phyloP scores from a whole-genome alignment of 2,329 filamentous ascomycete genomes.

The Rugonectria rugulosa region DNA sequence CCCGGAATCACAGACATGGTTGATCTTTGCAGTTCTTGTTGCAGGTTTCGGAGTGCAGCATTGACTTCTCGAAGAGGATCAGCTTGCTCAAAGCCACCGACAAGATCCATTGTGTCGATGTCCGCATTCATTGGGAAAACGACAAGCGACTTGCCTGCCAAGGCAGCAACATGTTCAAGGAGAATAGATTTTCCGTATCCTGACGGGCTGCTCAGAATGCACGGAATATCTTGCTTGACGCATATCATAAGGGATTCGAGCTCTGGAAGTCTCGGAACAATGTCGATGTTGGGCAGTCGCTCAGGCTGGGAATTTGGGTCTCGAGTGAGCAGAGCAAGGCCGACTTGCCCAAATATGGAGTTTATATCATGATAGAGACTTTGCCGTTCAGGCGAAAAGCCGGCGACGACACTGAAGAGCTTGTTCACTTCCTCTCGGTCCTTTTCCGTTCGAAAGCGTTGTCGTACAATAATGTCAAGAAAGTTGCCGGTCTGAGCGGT shows the following conservation, averaged over 20 bases:
- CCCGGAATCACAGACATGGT: constrained; percentile 58
- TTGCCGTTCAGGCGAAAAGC: constrained; percentile 57
- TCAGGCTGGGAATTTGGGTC: constrained; percentile 62
- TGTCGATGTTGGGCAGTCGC: constrained; percentile 58
- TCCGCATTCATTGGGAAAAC: constrained; percentile 93
- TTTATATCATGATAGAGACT: constrained; percentile 78
- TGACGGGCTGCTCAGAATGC: constrained; percentile 85
- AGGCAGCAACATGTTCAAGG: constrained; percentile 80
- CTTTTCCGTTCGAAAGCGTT: constrained; percentile 78
- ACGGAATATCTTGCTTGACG: constrained; percentile 85
- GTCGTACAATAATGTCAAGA: constrained; percentile 81
- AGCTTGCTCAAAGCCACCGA: constrained; percentile 95
- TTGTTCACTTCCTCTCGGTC: constrained; percentile 72
- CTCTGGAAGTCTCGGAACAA: constrained; percentile 68
- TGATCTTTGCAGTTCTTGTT: constrained; percentile 59
- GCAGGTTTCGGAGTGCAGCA: constrained; percentile 57
- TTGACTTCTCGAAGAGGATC: constrained; percentile 80
- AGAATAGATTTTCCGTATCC: constrained; percentile 88
- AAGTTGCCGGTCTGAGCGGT: constrained; percentile 74
- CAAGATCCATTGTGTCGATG: constrained; percentile 95
- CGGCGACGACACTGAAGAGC: constrained; percentile 73
- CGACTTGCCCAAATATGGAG: constrained; percentile 75
- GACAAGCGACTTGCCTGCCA: constrained; percentile 77
- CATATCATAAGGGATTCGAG: constrained; percentile 89
- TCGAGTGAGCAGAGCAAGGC: constrained; percentile 74